Evolutionary conservation across 2,329 filamentous ascomycete genomes (phyloP).

Genomic region (Colletotrichum tamarilloi): DNA sequence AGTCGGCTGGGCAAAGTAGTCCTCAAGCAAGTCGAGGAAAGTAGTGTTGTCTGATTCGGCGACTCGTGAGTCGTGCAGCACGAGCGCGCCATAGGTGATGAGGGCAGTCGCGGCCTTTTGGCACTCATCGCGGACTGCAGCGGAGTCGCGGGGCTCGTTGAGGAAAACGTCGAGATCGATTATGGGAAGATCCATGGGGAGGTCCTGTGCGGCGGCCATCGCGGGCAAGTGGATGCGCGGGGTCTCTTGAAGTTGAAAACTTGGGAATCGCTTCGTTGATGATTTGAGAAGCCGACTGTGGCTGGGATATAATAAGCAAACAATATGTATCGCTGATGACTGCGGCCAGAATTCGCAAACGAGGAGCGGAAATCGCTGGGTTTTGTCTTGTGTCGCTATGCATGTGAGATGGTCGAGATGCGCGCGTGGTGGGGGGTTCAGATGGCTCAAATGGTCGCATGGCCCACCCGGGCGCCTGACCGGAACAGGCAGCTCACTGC

Average conservation of each 20-base stretch:
- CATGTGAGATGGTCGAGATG: constrained; percentile 30
- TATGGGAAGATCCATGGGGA: constrained; percentile 67
- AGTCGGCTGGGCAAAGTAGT: constrained; percentile 70
- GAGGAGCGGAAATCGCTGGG: not conserved
- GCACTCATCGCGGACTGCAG: constrained; percentile 62
- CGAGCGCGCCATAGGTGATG: constrained; percentile 69
- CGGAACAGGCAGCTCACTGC: constrained; percentile 26
- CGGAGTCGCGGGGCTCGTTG: constrained; percentile 51
- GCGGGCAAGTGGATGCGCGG: not conserved
- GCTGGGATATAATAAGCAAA: not conserved
- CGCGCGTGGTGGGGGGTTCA: constrained; percentile 14
- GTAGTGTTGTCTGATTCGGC: constrained; percentile 64
- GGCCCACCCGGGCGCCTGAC: constrained; percentile 25
- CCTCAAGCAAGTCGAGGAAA: constrained; percentile 72
- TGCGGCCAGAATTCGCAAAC: not conserved
- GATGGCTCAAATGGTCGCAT: constrained; percentile 1
- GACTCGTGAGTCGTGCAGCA: constrained; percentile 70
- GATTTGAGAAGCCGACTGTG: not conserved
- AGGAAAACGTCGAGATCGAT: constrained; percentile 70
- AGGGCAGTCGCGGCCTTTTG: constrained; percentile 65
- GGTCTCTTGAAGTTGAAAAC: not conserved
- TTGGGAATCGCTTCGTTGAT: not conserved
- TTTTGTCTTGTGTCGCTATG: constrained; percentile 3
- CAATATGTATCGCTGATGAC: not conserved
- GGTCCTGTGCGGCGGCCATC: constrained; percentile 42